These are phyloP conservation scores for Penicillium goetzii DNA, from an alignment of 495 filamentous ascomycete species.

Conservation along the genomic window DNA sequence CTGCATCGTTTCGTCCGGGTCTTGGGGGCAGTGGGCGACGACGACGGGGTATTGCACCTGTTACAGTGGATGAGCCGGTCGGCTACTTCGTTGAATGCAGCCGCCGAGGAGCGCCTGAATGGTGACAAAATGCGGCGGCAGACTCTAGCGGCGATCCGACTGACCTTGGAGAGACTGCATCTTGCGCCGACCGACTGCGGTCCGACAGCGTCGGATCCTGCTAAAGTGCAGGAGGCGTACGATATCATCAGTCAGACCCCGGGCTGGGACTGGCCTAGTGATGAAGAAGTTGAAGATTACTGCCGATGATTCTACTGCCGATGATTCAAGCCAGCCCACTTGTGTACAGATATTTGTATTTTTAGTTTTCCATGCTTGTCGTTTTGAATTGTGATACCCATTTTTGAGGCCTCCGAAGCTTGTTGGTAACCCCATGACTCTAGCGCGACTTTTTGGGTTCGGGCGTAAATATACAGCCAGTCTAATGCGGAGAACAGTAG, in stretches of 20 bases:
- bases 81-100: slow-evolving; percentile 39
- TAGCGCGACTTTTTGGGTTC: not conserved
- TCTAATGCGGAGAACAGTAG: not conserved
- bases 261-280: slow-evolving; percentile 59
- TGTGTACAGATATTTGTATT: slow-evolving; percentile 28
- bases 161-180: slow-evolving; percentile 53
- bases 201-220: slow-evolving; percentile 30
- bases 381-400: slow-evolving; percentile 27
- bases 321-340: not conserved
- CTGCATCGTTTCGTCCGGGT: slow-evolving; percentile 59
- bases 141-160: slow-evolving; percentile 54
- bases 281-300: slow-evolving; percentile 56
- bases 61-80: slow-evolving; percentile 58
- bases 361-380: slow-evolving; percentile 24
- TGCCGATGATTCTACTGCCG: slow-evolving; percentile 38
- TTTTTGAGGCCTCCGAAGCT: not conserved
- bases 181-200: slow-evolving; percentile 3
- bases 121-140: slow-evolving; percentile 51
- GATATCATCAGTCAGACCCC: slow-evolving; percentile 49
- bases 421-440: slow-evolving; percentile 1
- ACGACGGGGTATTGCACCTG: slow-evolving; percentile 52
- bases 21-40: slow-evolving; percentile 53
- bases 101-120: slow-evolving; percentile 44
- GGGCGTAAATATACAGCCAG: not conserved
- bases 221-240: slow-evolving; percentile 41